These are phyloP conservation scores for Leccinum angustisporum DNA, from an alignment of 1,284 basidiomycete genomes.

Conservation along the genomic window DNA sequence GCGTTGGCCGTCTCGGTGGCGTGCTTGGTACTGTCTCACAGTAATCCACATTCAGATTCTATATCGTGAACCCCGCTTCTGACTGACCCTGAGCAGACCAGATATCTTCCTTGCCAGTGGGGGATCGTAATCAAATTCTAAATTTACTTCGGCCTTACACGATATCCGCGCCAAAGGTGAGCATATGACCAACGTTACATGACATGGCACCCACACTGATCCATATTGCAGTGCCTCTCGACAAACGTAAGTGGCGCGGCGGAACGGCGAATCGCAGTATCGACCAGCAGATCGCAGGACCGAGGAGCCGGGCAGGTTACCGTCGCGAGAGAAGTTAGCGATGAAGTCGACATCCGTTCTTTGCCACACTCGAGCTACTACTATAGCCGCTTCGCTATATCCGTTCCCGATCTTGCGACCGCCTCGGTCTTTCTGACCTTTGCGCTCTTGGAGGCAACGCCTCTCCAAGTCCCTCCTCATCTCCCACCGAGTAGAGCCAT, in stretches of 20 bases:
- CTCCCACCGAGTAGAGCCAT: slow-evolving; percentile 47
- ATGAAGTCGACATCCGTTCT: slow-evolving; percentile 11
- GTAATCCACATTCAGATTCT: slow-evolving; percentile 32
- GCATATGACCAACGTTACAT: slow-evolving; percentile 18
- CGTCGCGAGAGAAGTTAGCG: slow-evolving; percentile 11
- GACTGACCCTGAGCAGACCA: slow-evolving; percentile 33
- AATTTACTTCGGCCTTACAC: slow-evolving; percentile 41
- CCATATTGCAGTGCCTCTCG: slow-evolving; percentile 22
- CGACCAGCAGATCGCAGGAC: slow-evolving; percentile 24
- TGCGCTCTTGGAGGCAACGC: slow-evolving; percentile 45
- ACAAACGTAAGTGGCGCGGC: slow-evolving; percentile 32
- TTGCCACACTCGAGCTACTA: slow-evolving; percentile 24
- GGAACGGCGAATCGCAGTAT: slow-evolving; percentile 18
- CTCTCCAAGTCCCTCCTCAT: slow-evolving; percentile 46
- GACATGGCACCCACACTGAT: slow-evolving; percentile 17
- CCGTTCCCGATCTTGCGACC: slow-evolving; percentile 38
- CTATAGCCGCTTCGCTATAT: slow-evolving; percentile 23
- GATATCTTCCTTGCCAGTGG: slow-evolving; percentile 34
- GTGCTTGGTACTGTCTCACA: slow-evolving; percentile 37
- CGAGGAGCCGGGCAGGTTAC: slow-evolving; percentile 19
- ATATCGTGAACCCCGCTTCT: slow-evolving; percentile 24
- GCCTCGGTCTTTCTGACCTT: slow-evolving; percentile 52
- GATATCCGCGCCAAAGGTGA: slow-evolving; percentile 28
- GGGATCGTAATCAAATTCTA: slow-evolving; percentile 38
- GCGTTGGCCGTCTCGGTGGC: slow-evolving; percentile 35